Evolutionary conservation across 208 protist species (phyloP).

Genomic region (Leptomonas pyrrhocoris): DNA sequence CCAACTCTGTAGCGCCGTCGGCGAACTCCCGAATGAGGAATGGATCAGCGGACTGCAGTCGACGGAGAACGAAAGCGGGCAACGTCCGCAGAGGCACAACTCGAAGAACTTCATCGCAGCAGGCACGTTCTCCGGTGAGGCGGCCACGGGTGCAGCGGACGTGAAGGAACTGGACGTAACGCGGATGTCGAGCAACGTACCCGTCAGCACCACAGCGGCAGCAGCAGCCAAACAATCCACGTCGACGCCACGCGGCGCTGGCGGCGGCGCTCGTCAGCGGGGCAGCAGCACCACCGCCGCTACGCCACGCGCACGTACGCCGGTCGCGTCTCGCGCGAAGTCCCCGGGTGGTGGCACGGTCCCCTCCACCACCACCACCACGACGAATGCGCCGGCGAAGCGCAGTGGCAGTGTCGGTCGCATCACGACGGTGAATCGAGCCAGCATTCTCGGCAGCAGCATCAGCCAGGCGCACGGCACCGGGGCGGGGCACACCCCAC

Average conservation of each 20-base stretch:
- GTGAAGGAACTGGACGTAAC: conserved; percentile 2
- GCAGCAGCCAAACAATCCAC: conserved; percentile 9
- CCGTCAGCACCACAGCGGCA: not conserved
- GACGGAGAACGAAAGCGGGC: not conserved
- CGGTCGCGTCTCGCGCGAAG: conserved; percentile 11
- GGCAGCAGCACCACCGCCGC: not conserved
- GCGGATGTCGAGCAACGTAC: not conserved
- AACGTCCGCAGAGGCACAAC: not conserved
- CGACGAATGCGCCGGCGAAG: conserved; percentile 10
- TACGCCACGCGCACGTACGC: conserved; percentile 19
- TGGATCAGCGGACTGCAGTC: conserved; percentile 50
- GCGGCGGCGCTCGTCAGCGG: too few species aligned
- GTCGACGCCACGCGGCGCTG: conserved; percentile 3
- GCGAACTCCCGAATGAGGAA: conserved; percentile 58
- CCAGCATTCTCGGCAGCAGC: conserved; percentile 30
- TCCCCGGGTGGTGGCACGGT: conserved; percentile 11
- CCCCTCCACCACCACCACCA: not conserved
- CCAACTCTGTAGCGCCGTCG: conserved; percentile 52
- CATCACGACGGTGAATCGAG: conserved; percentile 38
- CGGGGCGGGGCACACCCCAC: conserved; percentile 12
- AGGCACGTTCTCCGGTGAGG: not conserved
- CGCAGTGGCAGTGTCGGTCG: conserved; percentile 47
- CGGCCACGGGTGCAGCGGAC: not conserved
- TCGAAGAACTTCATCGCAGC: not conserved
- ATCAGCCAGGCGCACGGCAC: conserved; percentile 12